Evolutionary conservation across 495 filamentous ascomycete species (phyloP), one percentile per base, ranked within the genome.

Genomic region (Durotheca rogersii): DNA sequence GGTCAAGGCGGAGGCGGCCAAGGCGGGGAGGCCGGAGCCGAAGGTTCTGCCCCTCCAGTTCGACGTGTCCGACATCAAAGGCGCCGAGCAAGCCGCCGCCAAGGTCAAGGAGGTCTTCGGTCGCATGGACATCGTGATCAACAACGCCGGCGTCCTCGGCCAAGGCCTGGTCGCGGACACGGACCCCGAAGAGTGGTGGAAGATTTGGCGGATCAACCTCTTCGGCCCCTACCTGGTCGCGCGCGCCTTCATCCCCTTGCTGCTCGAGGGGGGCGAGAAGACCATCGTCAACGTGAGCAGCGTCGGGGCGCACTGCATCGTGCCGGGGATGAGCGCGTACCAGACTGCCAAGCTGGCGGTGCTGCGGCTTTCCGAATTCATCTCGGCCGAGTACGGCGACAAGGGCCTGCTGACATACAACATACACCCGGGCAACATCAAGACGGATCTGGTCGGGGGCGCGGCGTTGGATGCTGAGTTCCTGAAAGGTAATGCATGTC

Each of bases 121-220:
- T 3, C 55, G 61, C 1, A 47, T 81, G 0, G 79, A 84, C 39
- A 70, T 83, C 30, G 55, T 83, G 11, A 63, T 82, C 50, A 81
- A 79, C 56, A 81, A 82, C 37, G 78, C 80, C 0, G 80, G 72
- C 12, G 53, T 61, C 27, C 47, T 76, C 9, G 33, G 44, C 1
- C 36, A 15, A n/a, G 47, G 9, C 4, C 48, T 35, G 0, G 57
- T 82, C 4, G 57, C 56, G 0, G 77, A 81, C 0, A 54, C 43
- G 14, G 71, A 81, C 17, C 66, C 69, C 2, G 67, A 67, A 1
- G 62, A 67, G 2, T 81, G 74, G 71, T 79, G 71, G 70, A 45
- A 56, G 6, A 58, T 66, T 1, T 74, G 57, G 64, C 66, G 71
- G 18, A 65, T 76, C 46, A 82, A 80, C 41, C 33, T 78, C 11